Conservation (phyloP, 345 rosid species). For the Turritis glabra region DNA sequence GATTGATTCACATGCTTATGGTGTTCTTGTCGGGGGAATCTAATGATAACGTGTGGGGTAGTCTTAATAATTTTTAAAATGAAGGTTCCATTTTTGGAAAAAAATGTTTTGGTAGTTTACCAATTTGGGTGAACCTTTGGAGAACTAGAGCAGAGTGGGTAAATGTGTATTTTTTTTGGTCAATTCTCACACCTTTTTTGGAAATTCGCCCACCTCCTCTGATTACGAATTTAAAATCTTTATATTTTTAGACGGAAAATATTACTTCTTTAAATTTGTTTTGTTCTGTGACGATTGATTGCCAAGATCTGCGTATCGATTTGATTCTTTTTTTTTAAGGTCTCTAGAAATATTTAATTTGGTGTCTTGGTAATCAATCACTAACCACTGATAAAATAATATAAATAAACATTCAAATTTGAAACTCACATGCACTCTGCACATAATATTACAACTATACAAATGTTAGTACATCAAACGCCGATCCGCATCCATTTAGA, state of each 20-base stretch:
- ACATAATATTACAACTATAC: not conserved
- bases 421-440: not conserved
- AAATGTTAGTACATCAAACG: too few relatives aligned
- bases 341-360: not conserved
- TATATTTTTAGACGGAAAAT: not conserved
- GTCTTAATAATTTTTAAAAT: not conserved
- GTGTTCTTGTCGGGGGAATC: not conserved
- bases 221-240: not conserved
- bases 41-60: not conserved
- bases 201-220: not conserved
- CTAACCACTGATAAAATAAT: not conserved
- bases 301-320: not conserved
- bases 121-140: not conserved
- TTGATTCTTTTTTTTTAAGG: not conserved
- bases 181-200: not conserved
- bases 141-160: not conserved
- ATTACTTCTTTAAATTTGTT: not conserved
- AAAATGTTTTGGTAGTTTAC: not conserved
- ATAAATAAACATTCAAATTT: not conserved
- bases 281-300: not conserved
- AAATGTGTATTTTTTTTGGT: not conserved
- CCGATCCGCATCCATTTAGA: too few relatives aligned
- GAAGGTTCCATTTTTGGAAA: not conserved
- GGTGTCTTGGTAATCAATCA: not conserved
- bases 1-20: not conserved